These are phyloP conservation scores for Knoxia roxburghii DNA, from an alignment of 257 asterid genomes.

Conservation along the genomic window DNA sequence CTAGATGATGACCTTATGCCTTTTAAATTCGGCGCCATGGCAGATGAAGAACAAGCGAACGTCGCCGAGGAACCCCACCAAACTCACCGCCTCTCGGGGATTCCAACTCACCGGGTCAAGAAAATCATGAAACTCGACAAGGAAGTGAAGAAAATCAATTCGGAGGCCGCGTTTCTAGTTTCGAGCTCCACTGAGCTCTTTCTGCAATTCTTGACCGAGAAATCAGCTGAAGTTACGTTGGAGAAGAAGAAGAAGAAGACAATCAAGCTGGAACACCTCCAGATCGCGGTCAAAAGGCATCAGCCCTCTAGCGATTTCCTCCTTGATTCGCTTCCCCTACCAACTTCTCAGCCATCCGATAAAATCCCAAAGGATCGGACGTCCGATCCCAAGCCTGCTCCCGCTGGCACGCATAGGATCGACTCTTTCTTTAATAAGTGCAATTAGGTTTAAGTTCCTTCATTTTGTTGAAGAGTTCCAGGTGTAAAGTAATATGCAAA, in stretches of 20 bases:
- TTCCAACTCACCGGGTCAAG: constrained; percentile 70
- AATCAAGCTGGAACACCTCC: constrained; percentile 49
- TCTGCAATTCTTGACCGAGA: constrained; percentile 69
- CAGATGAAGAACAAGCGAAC: constrained; percentile 34
- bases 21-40: too few relatives aligned
- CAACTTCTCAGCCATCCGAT: constrained; percentile 36
- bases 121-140: constrained; percentile 73
- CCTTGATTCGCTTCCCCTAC: constrained; percentile 68
- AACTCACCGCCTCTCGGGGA: constrained; percentile 27
- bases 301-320: constrained; percentile 79
- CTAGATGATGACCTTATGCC: too few relatives aligned
- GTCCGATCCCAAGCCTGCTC: constrained; percentile 36
- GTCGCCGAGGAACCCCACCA: constrained; percentile 30
- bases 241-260: constrained; percentile 79
- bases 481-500: neutral
- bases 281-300: constrained; percentile 66
- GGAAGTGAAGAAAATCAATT: constrained; percentile 63
- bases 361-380: constrained; percentile 31
- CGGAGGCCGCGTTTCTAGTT: constrained; percentile 72
- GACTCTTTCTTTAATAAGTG: constrained; percentile 68
- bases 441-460: constrained; percentile 21
- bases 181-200: constrained; percentile 73
- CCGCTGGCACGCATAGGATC: constrained; percentile 55
- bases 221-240: constrained; percentile 55
- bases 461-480: neutral